Conservation (phyloP, 257 asterid genomes). For the Euphrasia confusa region DNA sequence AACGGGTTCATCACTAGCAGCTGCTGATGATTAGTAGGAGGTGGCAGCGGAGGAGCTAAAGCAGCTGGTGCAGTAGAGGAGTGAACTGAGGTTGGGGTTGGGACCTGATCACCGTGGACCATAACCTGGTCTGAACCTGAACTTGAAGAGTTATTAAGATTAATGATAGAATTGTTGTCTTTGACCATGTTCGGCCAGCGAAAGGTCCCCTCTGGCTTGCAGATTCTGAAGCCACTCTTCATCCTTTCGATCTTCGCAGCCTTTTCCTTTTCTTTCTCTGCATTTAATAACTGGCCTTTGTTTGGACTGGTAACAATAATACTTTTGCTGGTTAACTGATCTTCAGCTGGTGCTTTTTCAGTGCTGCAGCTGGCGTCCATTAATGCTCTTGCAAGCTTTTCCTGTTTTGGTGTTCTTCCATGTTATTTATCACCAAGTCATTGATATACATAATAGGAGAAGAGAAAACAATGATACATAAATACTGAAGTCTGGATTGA, state of each 20-base stretch:
- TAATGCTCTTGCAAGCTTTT: slow-evolving; percentile 37
- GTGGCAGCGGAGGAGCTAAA: slow-evolving; percentile 32
- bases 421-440: slow-evolving; percentile 9
- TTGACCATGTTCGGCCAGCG: slow-evolving; percentile 92
- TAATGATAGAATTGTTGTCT: slow-evolving; percentile 19
- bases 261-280: slow-evolving; percentile 33
- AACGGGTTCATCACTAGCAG: slow-evolving; percentile 77
- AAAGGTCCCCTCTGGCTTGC: slow-evolving; percentile 95
- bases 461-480: not conserved
- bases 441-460: not conserved
- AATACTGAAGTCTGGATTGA: not conserved
- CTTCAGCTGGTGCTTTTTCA: slow-evolving; percentile 21
- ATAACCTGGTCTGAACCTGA: slow-evolving; percentile 28
- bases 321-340: slow-evolving; percentile 14
- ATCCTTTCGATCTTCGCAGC: slow-evolving; percentile 87
- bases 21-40: not conserved
- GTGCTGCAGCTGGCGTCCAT: slow-evolving; percentile 25
- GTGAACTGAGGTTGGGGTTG: slow-evolving; percentile 89
- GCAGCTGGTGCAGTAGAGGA: slow-evolving; percentile 53
- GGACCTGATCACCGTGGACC: slow-evolving; percentile 68
- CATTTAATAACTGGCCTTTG: slow-evolving; percentile 3
- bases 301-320: slow-evolving; percentile 10
- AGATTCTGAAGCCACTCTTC: slow-evolving; percentile 95
- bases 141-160: slow-evolving; percentile 15
- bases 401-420: slow-evolving; percentile 44